Base-by-base conservation (phyloP, 805 yeast species). In the Saturnispora saitoi region DNA sequence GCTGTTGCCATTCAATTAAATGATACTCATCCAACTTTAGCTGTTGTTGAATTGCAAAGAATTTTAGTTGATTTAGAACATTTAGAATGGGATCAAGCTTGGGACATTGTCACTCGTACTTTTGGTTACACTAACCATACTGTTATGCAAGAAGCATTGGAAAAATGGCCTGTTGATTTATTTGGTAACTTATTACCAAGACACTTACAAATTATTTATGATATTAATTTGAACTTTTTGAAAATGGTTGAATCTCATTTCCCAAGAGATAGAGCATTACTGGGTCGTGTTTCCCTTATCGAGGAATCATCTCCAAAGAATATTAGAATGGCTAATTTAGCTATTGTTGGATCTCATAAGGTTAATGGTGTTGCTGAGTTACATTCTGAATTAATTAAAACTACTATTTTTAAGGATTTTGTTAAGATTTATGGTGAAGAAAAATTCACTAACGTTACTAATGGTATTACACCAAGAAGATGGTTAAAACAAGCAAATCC, bases 401-500 rank as follows among this genome's bases (percentile, higher is more conserved):
- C 93, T 30, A 87, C 96, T 4, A 86, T 89, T 56, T 89, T 89
- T 70, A 82, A 82, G 64, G 96, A 90, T 67, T 89, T 89, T 63
- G 97, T 89, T 48, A 76, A 75, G 53, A 75, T 89, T 32, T 89
- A 78, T 58, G 97, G 97, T 44, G 60, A 73, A 20, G 86, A 86
- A 54, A 86, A 85, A 68, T 89, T 89, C 68, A 86, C 86, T 46
- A 89, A 89, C 60, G 96, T 89, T 52, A 89, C 97, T 44, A 89
- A 89, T 66, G 97, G 97, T 70, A 81, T 89, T 62, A 89, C 97
- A 3, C 96, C 96, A 58, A 81, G 97, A 75, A 82, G 97, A 70
- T 89, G 97, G 97, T 76, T 89, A 63, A 82, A 80, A 64, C 95
- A 89, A 70, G 95, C 96, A 45, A 90, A 89, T 66, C 96, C 97